A percentile compares a stretch with the other conserved stretches of the same genome.
Evolutionary conservation across 352 stramenopile species (phyloP).

Genomic region (Stephanocyclus meneghinianus): DNA sequence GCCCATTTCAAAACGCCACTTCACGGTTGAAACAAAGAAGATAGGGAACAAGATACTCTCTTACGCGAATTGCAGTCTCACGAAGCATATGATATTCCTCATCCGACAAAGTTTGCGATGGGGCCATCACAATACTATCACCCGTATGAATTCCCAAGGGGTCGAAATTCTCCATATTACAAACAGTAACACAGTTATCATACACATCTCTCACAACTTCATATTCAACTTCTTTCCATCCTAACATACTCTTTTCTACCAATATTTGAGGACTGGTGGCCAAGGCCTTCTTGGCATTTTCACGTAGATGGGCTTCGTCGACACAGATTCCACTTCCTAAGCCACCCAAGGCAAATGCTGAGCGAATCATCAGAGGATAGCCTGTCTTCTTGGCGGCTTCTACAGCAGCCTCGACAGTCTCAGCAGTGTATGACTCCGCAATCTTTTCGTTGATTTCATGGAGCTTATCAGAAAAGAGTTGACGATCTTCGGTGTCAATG

Average conservation of each 20-base stretch:
- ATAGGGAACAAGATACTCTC: not conserved
- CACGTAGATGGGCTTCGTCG: constrained; percentile 87
- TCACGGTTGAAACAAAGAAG: not conserved
- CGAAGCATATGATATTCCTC: constrained; percentile 97
- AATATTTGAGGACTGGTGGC: constrained; percentile 92
- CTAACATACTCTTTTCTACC: constrained; percentile 94
- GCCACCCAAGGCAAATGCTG: constrained; percentile 95
- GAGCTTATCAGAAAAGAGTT: constrained; percentile 94
- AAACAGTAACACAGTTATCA: constrained; percentile 97
- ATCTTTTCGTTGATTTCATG: constrained; percentile 96
- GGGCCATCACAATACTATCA: constrained; percentile 96
- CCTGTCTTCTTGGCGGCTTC: constrained; percentile 92
- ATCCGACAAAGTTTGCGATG: constrained; percentile 96
- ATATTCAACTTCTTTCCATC: constrained; percentile 99
- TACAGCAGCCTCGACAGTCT: constrained; percentile 89
- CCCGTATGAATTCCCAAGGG: constrained; percentile 96
- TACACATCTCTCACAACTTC: constrained; percentile 94
- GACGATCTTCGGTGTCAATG: constrained; percentile 96
- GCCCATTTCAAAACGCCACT: not conserved
- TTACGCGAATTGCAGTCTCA: constrained; percentile 88
- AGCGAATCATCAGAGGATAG: constrained; percentile 95
- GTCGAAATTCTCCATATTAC: constrained; percentile 94
- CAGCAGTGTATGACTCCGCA: constrained; percentile 90
- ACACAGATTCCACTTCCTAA: constrained; percentile 93
- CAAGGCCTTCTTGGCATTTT: constrained; percentile 88